Base-by-base conservation (phyloP, 1,284 basidiomycete species). In the Vanrija humicola region DNA sequence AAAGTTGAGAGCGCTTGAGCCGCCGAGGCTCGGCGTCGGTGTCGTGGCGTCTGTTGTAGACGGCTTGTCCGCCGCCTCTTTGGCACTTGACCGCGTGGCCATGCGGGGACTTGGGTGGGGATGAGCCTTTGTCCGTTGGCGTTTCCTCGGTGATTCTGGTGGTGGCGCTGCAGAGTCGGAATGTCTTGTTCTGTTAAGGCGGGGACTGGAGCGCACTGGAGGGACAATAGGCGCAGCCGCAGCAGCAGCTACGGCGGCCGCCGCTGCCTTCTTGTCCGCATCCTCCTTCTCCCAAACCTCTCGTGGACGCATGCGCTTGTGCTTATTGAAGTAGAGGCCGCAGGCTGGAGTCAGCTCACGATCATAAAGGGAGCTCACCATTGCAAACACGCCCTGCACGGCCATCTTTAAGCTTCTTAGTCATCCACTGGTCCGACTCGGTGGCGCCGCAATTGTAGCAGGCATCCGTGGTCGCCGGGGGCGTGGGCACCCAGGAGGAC, bases 391-490 rank as follows among this genome's bases (percentile, higher is more conserved):
- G 69, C 43, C 63, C 62, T 19, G 64, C 61, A 9, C 60, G 61
- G 16, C 72, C 74, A 46, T 69, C 67, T 43, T 67, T 66, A 50
- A 66, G 56, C 50, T 65, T 65, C 57, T 70, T 72, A 9, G 63
- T 66, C 54, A 72, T 54, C 74, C 74, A 76, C 46, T 64, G 56
- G 14, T 57, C 64, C 10, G 64, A 66, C 40, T 67, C 61, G 10
- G 64, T 69, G 18, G 67, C 64, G 25, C 67, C 67, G 52, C 74
- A 76, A 59, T 76, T 74, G 59, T 61, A 67, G 55, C 74, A 76
- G 15, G 48, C 46, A 15, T 57, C 46, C 7, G 23, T 26, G 1
- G 38, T n/a, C 2, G 43, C 21, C 8, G 54, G 45, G 10, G 26
- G 25, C 3, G 52, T 54, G 6, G 29, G 34, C 3, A 38, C 44